A percentile compares a stretch with the other conserved stretches of the same genome.
Evolutionary conservation across 306 rosid genomes (phyloP).

Genomic region (Cicer pinnatifidum): DNA sequence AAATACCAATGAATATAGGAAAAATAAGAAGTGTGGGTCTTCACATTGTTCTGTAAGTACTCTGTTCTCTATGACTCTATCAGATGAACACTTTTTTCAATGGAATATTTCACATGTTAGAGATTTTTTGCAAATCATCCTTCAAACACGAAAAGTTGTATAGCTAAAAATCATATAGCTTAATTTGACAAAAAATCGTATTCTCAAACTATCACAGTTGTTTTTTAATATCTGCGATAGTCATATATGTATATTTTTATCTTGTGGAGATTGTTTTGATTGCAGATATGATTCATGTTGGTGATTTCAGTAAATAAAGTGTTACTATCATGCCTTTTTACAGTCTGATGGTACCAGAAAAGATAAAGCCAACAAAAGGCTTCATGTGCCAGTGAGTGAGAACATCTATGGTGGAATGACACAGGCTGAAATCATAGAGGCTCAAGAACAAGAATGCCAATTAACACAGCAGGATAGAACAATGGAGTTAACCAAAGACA

Average conservation of each 20-base stretch:
- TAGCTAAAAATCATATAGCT: background rate
- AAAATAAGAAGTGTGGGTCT: conserved; percentile 44
- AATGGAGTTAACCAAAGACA: conserved; percentile 80
- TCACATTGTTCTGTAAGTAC: conserved; percentile 56
- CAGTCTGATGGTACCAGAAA: conserved; percentile 63
- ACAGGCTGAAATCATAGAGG: conserved; percentile 63
- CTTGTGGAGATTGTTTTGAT: conserved; percentile 48
- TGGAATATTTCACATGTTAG: conserved; percentile 12
- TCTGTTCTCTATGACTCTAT: background rate
- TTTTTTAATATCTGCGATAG: background rate
- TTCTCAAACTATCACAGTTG: background rate
- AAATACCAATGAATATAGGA: conserved; percentile 49
- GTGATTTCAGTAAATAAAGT: conserved; percentile 46
- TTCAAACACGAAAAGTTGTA: conserved; percentile 21
- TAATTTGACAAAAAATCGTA: too few relatives aligned
- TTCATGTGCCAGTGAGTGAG: conserved; percentile 68
- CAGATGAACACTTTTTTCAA: background rate
- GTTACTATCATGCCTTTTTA: conserved; percentile 49
- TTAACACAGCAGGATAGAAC: conserved; percentile 65
- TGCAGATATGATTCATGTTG: conserved; percentile 47
- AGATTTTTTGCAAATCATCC: conserved; percentile 24
- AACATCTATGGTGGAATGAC: conserved; percentile 80
- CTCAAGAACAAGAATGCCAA: conserved; percentile 65
- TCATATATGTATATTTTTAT: conserved; percentile 37
- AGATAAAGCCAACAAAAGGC: conserved; percentile 55